These are phyloP conservation scores for Cordyceps pruinosa DNA, from an alignment of 2,329 filamentous ascomycete species.

Conservation along the genomic window DNA sequence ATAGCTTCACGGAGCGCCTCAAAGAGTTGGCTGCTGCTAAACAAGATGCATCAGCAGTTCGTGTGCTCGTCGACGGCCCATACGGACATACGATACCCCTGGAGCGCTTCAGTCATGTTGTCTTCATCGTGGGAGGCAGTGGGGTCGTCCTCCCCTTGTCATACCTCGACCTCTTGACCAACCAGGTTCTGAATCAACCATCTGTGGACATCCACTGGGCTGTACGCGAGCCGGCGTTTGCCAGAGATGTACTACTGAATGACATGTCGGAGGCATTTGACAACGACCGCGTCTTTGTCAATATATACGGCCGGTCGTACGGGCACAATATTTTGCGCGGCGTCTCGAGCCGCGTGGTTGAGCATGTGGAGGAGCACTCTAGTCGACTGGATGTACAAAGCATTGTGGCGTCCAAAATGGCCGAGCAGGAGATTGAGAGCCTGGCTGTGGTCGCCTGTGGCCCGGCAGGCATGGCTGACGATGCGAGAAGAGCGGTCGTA, in stretches of 20 bases:
- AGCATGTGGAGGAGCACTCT: constrained; percentile 16
- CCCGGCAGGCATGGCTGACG: constrained; percentile 38
- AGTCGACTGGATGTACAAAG: constrained; percentile 28
- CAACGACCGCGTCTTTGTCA: constrained; percentile 25
- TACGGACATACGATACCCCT: constrained; percentile 36
- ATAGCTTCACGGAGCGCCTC: constrained; percentile 36
- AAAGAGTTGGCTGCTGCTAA: constrained; percentile 22
- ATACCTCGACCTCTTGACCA: constrained; percentile 27
- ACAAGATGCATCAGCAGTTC: constrained; percentile 20
- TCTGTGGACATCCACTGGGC: constrained; percentile 34
- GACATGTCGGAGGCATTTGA: constrained; percentile 27
- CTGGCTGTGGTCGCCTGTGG: constrained; percentile 39
- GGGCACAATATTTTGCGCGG: constrained; percentile 7
- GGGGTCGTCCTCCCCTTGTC: constrained; percentile 37
- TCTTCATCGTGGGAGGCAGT: constrained; percentile 40
- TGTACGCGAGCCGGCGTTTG: constrained; percentile 29
- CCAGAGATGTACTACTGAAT: constrained; percentile 25
- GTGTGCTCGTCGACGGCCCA: constrained; percentile 37
- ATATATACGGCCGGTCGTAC: constrained; percentile 30
- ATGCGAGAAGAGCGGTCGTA: constrained; percentile 31
- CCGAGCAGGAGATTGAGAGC: constrained; percentile 18
- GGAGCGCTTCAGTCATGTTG: constrained; percentile 30
- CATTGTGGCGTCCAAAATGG: constrained; percentile 25
- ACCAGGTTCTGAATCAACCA: background rate
- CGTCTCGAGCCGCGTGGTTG: constrained; percentile 15